These are phyloP conservation scores for Oryza brachyantha DNA, from an alignment of 176 grass and related monocot species.

Conservation along the genomic window DNA sequence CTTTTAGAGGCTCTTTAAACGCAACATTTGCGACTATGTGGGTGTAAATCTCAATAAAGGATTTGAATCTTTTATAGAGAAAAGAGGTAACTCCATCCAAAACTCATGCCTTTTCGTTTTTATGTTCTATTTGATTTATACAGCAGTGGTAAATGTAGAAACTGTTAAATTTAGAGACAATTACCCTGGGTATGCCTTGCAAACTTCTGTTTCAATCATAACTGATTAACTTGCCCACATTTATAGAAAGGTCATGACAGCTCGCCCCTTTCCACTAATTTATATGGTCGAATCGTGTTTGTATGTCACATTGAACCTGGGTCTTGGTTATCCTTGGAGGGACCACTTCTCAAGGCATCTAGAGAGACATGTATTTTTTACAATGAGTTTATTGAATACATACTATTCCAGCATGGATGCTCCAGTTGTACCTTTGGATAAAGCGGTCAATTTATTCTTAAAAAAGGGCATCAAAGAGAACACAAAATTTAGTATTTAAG, in stretches of 20 bases:
- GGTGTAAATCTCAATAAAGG: conserved; percentile 91
- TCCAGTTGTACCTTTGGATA: neutral
- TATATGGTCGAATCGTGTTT: conserved; percentile 2
- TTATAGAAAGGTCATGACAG: neutral
- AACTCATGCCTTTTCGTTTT: conserved; percentile 5
- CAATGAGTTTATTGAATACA: neutral
- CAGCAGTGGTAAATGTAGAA: neutral
- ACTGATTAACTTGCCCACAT: conserved; percentile 17
- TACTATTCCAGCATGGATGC: neutral
- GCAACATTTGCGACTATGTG: conserved; percentile 66
- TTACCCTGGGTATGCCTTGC: neutral
- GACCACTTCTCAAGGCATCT: conserved; percentile 3
- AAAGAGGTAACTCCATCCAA: conserved; percentile 67
- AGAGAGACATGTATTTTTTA: neutral
- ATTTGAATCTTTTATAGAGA: conserved; percentile 84
- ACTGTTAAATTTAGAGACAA: neutral
- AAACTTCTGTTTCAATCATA: conserved; percentile 11
- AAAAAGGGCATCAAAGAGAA: neutral
- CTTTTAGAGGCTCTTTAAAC: conserved; percentile 95
- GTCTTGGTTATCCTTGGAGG: neutral
- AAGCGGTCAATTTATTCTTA: neutral
- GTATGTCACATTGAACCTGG: neutral
- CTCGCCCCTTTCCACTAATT: neutral
- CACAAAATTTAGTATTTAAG: neutral
- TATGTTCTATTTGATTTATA: conserved; percentile 18